These are phyloP conservation scores for Lentithecium fluviatile DNA, from an alignment of 495 filamentous ascomycete species.

Conservation along the genomic window DNA sequence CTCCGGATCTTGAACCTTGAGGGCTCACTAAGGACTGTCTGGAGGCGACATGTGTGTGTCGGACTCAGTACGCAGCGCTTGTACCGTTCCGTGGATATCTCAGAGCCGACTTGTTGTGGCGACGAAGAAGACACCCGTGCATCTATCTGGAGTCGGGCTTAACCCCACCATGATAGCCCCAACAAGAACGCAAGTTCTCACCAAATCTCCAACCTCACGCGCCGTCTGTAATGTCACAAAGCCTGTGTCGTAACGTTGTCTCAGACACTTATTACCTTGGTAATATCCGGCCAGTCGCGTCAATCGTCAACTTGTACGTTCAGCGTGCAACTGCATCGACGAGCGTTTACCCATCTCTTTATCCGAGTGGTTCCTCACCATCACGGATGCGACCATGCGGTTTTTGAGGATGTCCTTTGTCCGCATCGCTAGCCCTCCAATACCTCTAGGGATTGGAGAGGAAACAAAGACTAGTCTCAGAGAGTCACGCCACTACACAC, in stretches of 20 bases:
- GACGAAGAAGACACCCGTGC: slow-evolving; percentile 39
- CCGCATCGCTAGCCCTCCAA: slow-evolving; percentile 36
- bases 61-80: slow-evolving; percentile 21
- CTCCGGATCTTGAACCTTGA: slow-evolving; percentile 32
- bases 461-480: slow-evolving; percentile 47
- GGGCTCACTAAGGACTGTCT: not conserved
- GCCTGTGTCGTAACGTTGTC: slow-evolving; percentile 33
- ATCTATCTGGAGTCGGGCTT: slow-evolving; percentile 10
- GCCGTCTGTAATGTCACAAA: slow-evolving; percentile 21
- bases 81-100: not conserved
- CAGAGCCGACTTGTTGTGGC: slow-evolving; percentile 7
- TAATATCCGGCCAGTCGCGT: slow-evolving; percentile 43
- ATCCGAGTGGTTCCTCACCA: slow-evolving; percentile 15
- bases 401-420: slow-evolving; percentile 49
- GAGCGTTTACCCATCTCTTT: slow-evolving; percentile 39
- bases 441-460: slow-evolving; percentile 30
- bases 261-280: slow-evolving; percentile 30
- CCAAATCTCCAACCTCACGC: slow-evolving; percentile 38
- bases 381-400: slow-evolving; percentile 38
- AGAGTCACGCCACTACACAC: slow-evolving; percentile 55
- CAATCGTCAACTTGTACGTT: slow-evolving; percentile 41
- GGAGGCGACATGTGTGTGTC: slow-evolving; percentile 10
- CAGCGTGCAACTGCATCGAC: slow-evolving; percentile 36
- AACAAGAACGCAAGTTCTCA: slow-evolving; percentile 30
- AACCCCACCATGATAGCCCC: slow-evolving; percentile 21